These are phyloP conservation scores for Auricularia cornea DNA, from an alignment of 768 basidiomycete genomes.

Conservation along the genomic window DNA sequence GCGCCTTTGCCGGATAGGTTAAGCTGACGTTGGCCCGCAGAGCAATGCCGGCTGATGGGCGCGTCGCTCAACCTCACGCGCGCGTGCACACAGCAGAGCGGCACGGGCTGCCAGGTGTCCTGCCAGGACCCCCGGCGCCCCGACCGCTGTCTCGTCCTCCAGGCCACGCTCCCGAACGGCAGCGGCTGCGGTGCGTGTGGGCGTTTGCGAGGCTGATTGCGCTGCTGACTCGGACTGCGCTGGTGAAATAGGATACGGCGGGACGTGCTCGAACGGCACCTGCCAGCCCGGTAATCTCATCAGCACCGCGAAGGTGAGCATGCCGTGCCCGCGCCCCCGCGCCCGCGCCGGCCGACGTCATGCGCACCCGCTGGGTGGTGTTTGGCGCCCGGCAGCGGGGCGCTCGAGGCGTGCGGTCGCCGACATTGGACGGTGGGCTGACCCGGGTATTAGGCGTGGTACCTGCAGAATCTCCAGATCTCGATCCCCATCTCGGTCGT, in stretches of 20 bases:
- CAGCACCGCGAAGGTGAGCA: constrained; percentile 51
- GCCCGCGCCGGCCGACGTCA: constrained; percentile 1
- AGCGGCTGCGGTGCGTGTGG: constrained; percentile 70
- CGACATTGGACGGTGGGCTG: neutral
- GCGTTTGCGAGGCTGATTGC: neutral
- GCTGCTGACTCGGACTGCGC: too few species aligned
- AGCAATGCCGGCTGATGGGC: constrained; percentile 70
- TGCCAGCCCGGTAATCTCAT: constrained; percentile 55
- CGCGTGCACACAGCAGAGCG: constrained; percentile 56
- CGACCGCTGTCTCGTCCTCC: constrained; percentile 60
- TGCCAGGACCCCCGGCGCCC: constrained; percentile 61
- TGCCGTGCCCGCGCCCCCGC: too few species aligned
- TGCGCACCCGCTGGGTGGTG: neutral
- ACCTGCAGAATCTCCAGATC: constrained; percentile 65
- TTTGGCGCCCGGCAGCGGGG: neutral
- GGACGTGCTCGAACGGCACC: constrained; percentile 50
- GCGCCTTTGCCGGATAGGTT: constrained; percentile 1
- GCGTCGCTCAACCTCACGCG: constrained; percentile 58
- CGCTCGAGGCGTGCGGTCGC: too few species aligned
- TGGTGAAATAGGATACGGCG: constrained; percentile 55
- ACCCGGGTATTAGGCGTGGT: constrained; percentile 49
- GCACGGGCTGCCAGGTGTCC: constrained; percentile 66
- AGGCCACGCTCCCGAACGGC: constrained; percentile 67
- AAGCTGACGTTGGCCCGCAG: constrained; percentile 25
- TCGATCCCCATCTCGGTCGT: constrained; percentile 73